Percentiles rank a stretch among this genome's conserved stretches.
Evolutionary conservation across 768 basidiomycete species (phyloP).

Genomic region (Boletus rubescentipes): DNA sequence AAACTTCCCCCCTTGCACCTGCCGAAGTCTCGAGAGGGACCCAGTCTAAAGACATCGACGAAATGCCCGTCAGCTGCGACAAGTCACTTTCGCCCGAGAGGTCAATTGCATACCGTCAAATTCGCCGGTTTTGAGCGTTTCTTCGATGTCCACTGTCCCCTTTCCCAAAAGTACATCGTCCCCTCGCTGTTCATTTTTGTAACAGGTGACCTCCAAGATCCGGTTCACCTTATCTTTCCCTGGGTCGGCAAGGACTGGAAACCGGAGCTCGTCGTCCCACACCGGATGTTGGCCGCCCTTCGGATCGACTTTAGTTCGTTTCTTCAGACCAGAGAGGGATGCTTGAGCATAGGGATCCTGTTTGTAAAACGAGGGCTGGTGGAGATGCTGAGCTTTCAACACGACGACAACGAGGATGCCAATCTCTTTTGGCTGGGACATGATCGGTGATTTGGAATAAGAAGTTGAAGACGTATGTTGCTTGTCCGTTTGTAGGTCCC

Average conservation of each 20-base stretch:
- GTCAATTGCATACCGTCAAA: constrained; percentile 73
- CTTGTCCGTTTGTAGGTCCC: neutral
- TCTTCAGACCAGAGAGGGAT: constrained; percentile 55
- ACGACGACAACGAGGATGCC: constrained; percentile 86
- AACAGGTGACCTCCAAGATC: constrained; percentile 74
- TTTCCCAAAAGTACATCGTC: constrained; percentile 77
- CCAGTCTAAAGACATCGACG: constrained; percentile 59
- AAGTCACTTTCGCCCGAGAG: neutral
- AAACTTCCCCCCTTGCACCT: constrained; percentile 77
- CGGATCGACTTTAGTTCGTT: constrained; percentile 70
- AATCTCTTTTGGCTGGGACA: constrained; percentile 46
- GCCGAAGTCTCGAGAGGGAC: constrained; percentile 57
- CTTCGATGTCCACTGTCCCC: constrained; percentile 70
- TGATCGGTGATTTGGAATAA: neutral
- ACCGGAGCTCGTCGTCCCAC: constrained; percentile 89
- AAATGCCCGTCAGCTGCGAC: constrained; percentile 3
- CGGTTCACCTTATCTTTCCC: constrained; percentile 47
- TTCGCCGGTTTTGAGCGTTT: constrained; percentile 82
- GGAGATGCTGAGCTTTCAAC: constrained; percentile 81
- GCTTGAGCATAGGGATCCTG: constrained; percentile 84
- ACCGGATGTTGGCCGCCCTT: constrained; percentile 92
- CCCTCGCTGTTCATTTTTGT: constrained; percentile 69
- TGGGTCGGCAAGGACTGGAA: constrained; percentile 63
- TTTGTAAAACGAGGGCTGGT: constrained; percentile 86
- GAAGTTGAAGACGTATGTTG: neutral